A percentile compares a stretch with the other conserved stretches of the same genome.
Conservation (phyloP, 2,329 filamentous ascomycete species). For the Raffaelea ambrosiae region DNA sequence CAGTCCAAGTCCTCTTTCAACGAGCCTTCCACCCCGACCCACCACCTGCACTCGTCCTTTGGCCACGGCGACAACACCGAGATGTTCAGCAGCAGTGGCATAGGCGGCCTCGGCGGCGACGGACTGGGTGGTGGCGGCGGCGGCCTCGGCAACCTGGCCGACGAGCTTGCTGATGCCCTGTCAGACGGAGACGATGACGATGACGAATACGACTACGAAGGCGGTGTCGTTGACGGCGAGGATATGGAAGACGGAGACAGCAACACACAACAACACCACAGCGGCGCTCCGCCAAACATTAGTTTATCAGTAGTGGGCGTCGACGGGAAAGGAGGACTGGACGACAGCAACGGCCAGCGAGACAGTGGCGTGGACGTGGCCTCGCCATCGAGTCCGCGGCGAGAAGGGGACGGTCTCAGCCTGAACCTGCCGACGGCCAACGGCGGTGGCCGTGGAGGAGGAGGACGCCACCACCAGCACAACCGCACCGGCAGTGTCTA, state of each 20-base stretch:
- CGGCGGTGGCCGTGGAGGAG: background rate
- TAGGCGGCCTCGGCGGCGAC: slow-evolving; percentile 26
- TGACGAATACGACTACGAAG: slow-evolving; percentile 35
- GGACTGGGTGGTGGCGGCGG: slow-evolving; percentile 19
- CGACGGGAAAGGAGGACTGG: slow-evolving; percentile 15
- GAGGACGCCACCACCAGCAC: slow-evolving; percentile 27
- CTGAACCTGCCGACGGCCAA: slow-evolving; percentile 35
- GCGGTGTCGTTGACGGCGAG: slow-evolving; percentile 26
- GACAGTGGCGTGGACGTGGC: slow-evolving; percentile 35
- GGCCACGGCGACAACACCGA: slow-evolving; percentile 35
- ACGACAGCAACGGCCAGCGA: slow-evolving; percentile 12
- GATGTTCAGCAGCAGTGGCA: slow-evolving; percentile 31
- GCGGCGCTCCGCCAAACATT: slow-evolving; percentile 23
- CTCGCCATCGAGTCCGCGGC: slow-evolving; percentile 4
- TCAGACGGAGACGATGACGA: slow-evolving; percentile 56
- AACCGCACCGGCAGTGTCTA: slow-evolving; percentile 50
- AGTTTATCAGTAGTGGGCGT: slow-evolving; percentile 19
- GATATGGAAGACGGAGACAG: slow-evolving; percentile 22
- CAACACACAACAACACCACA: background rate
- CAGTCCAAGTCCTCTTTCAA: slow-evolving; percentile 39
- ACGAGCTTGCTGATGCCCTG: slow-evolving; percentile 69
- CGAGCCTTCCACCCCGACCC: slow-evolving; percentile 36
- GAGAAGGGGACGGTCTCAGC: slow-evolving; percentile 19
- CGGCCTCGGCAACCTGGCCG: slow-evolving; percentile 64
- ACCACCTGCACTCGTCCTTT: slow-evolving; percentile 34